Evolutionary conservation across 176 grass and related monocot species (phyloP).

Genomic region (Cenchrus americanus): DNA sequence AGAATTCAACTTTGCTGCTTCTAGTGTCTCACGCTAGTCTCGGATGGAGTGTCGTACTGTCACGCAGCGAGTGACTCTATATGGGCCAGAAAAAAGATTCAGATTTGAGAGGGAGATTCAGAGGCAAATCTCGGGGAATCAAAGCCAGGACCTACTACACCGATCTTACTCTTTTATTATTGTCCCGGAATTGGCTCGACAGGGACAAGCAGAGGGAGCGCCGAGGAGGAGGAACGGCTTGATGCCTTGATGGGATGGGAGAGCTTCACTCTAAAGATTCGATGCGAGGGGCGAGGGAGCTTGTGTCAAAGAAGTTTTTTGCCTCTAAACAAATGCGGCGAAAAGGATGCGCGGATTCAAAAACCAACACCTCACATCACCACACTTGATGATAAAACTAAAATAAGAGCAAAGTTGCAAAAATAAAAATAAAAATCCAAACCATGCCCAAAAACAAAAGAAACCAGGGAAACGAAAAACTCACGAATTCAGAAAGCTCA

Average conservation of each 20-base stretch:
- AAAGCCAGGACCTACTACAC: slow-evolving; percentile 18
- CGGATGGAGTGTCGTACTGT: background rate
- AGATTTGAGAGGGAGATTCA: slow-evolving; percentile 37
- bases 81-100: slow-evolving; percentile 6
- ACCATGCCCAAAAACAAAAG: background rate
- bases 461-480: background rate
- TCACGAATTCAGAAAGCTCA: slow-evolving; percentile 36
- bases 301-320: slow-evolving; percentile 17
- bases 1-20: slow-evolving; percentile 24
- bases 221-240: background rate
- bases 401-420: slow-evolving; percentile 19
- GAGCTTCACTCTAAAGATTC: slow-evolving; percentile 40
- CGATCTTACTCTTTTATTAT: slow-evolving; percentile 35
- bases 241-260: slow-evolving; percentile 10
- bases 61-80: slow-evolving; percentile 9
- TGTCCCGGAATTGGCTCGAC: slow-evolving; percentile 15
- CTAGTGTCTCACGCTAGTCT: slow-evolving; percentile 26
- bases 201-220: slow-evolving; percentile 29
- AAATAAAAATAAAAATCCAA: background rate
- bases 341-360: slow-evolving; percentile 44
- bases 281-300: background rate
- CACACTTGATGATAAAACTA: background rate
- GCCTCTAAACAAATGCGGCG: slow-evolving; percentile 29
- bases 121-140: slow-evolving; percentile 38
- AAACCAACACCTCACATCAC: slow-evolving; percentile 32